A percentile compares a stretch with the other conserved stretches of the same genome.
phyloP scores from a whole-genome alignment of 257 asterid species.

The Sherardia arvensis region DNA sequence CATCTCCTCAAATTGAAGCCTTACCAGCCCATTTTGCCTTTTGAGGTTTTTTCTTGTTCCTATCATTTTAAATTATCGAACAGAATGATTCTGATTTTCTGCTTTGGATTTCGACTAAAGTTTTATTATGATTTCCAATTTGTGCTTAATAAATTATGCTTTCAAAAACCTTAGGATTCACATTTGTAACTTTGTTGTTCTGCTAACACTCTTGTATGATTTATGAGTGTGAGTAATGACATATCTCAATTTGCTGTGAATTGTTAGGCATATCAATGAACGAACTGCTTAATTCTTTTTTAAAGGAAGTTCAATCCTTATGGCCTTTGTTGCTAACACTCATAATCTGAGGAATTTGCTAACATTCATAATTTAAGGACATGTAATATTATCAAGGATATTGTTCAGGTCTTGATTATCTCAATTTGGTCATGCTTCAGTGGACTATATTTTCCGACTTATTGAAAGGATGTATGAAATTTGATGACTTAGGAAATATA shows the following conservation, averaged over 20 bases:
- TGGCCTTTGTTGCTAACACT: neutral
- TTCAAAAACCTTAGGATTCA: neutral
- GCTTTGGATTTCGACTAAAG: neutral
- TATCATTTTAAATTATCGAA: neutral
- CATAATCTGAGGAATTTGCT: neutral
- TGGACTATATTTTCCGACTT: neutral
- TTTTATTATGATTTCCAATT: neutral
- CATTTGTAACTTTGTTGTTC: neutral
- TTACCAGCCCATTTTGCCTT: conserved; percentile 88
- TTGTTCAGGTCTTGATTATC: neutral
- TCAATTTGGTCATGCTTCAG: neutral
- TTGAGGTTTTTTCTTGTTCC: conserved; percentile 47
- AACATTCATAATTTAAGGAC: neutral
- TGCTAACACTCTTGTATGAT: neutral
- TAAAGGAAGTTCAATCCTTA: neutral
- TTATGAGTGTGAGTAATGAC: neutral
- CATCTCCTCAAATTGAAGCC: conserved; percentile 78
- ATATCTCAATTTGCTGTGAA: neutral
- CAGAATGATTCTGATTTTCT: neutral
- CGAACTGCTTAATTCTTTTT: neutral
- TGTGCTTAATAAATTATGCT: neutral
- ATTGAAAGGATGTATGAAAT: neutral
- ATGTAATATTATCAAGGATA: neutral
- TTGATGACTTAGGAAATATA: neutral
- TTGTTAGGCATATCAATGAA: neutral